These are phyloP conservation scores for Xylariaceae sp. DNA, from an alignment of 2,329 filamentous ascomycete genomes.

Conservation along the genomic window DNA sequence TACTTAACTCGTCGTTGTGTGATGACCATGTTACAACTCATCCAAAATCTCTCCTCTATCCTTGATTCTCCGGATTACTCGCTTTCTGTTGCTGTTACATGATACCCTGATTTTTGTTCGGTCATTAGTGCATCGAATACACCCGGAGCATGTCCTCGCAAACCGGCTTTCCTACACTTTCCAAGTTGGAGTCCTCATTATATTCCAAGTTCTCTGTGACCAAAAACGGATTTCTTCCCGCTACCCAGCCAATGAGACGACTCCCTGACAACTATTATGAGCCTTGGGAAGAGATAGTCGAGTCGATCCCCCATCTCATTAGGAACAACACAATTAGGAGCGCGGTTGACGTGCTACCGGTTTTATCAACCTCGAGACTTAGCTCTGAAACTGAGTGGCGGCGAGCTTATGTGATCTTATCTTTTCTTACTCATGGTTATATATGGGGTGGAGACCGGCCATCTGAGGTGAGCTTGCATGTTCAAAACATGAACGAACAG, in stretches of 20 bases:
- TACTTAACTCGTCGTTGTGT: no score
- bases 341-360: conserved; percentile 52
- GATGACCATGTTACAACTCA: no score
- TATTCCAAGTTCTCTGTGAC: conserved; percentile 50
- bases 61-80: neutral
- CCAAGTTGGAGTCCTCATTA: conserved; percentile 22
- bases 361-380: conserved; percentile 56
- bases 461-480: conserved; percentile 54
- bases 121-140: no score
- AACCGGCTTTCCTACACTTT: neutral
- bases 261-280: conserved; percentile 61
- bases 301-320: conserved; percentile 60
- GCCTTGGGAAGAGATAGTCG: conserved; percentile 61
- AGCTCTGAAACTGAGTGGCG: conserved; percentile 61
- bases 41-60: no score
- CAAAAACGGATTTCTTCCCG: conserved; percentile 59
- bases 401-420: conserved; percentile 63
- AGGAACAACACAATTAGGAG: conserved; percentile 56
- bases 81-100: neutral
- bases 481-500: neutral
- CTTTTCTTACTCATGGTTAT: conserved; percentile 71
- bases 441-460: conserved; percentile 82
- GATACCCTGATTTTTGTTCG: no score
- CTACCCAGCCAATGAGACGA: conserved; percentile 52
- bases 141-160: conserved; percentile 6